These are phyloP conservation scores for Panicum hallii DNA, from an alignment of 202 grass and related monocot genomes.

Conservation along the genomic window DNA sequence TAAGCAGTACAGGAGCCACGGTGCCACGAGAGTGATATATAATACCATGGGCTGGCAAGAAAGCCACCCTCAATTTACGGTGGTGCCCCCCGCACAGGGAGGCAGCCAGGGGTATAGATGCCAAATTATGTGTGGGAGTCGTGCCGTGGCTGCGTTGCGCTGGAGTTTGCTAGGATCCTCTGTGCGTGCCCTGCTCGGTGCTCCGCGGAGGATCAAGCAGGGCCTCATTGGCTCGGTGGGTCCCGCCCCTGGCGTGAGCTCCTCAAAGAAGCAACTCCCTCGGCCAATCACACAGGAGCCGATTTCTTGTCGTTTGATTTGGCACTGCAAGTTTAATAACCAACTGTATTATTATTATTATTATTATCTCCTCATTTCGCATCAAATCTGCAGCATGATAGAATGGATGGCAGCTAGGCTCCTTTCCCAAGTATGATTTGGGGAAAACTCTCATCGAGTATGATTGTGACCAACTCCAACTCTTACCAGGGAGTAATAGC, in stretches of 20 bases:
- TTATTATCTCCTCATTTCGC: too few species aligned
- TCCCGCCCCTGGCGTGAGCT: slow-evolving; percentile 58
- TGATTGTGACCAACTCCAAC: too few species aligned
- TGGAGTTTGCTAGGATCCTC: slow-evolving; percentile 39
- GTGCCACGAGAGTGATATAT: slow-evolving; percentile 56
- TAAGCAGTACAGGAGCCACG: slow-evolving; percentile 28
- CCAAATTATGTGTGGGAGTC: too few species aligned
- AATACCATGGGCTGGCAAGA: slow-evolving; percentile 49
- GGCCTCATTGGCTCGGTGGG: slow-evolving; percentile 36
- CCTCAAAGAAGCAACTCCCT: slow-evolving; percentile 65
- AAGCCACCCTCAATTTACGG: slow-evolving; percentile 38
- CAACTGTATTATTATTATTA: not conserved
- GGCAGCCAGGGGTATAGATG: slow-evolving; percentile 14
- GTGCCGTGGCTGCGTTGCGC: not conserved
- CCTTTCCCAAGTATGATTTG: not conserved
- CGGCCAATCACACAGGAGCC: slow-evolving; percentile 51
- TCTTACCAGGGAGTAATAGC: too few species aligned
- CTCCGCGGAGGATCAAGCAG: slow-evolving; percentile 25
- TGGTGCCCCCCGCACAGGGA: not conserved
- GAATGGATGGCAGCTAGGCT: not conserved
- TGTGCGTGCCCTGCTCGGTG: not conserved
- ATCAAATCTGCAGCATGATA: not conserved
- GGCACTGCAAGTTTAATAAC: not conserved
- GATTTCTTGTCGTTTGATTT: slow-evolving; percentile 10
- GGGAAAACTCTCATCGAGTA: too few species aligned